A percentile compares a stretch with the other conserved stretches of the same genome.
Evolutionary conservation across 1,284 basidiomycete genomes (phyloP).

Genomic region (Flammula alnicola): DNA sequence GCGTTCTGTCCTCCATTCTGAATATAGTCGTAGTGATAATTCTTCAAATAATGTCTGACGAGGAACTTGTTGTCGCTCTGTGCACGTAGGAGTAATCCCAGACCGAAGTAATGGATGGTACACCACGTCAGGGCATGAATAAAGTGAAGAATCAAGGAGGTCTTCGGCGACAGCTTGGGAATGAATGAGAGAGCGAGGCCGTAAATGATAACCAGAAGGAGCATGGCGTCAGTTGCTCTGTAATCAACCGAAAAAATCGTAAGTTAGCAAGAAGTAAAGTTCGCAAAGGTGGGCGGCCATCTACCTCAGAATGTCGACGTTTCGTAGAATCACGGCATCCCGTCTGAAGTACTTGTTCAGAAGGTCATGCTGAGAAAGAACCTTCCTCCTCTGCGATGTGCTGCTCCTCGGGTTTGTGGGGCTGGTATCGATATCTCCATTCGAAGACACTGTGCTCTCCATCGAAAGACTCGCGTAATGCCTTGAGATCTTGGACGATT

Average conservation of each 20-base stretch:
- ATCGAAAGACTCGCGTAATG: conserved; percentile 37
- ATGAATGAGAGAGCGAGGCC: conserved; percentile 40
- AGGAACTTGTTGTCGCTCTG: conserved; percentile 90
- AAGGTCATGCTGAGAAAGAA: conserved; percentile 84
- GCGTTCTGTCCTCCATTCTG: conserved; percentile 64
- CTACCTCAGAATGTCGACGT: conserved; percentile 86
- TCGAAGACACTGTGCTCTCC: conserved; percentile 34
- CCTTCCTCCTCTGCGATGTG: conserved; percentile 29
- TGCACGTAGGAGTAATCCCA: conserved; percentile 82
- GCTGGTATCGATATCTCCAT: conserved; percentile 20
- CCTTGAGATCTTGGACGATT: conserved; percentile 25
- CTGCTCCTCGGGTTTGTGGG: conserved; percentile 12
- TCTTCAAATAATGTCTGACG: conserved; percentile 92
- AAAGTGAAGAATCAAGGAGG: conserved; percentile 70
- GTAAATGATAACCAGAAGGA: conserved; percentile 46
- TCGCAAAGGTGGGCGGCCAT: not conserved
- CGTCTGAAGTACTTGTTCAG: conserved; percentile 90
- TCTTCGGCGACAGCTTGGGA: conserved; percentile 38
- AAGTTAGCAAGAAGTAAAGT: conserved; percentile 7
- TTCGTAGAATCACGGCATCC: conserved; percentile 82
- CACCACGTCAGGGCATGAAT: conserved; percentile 88
- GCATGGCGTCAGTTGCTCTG: conserved; percentile 50
- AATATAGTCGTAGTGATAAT: conserved; percentile 87
- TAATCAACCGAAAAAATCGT: conserved; percentile 14
- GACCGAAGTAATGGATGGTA: conserved; percentile 86